These are phyloP conservation scores for Emergomyces orientalis DNA, from an alignment of 2,329 filamentous ascomycete species.

Conservation along the genomic window DNA sequence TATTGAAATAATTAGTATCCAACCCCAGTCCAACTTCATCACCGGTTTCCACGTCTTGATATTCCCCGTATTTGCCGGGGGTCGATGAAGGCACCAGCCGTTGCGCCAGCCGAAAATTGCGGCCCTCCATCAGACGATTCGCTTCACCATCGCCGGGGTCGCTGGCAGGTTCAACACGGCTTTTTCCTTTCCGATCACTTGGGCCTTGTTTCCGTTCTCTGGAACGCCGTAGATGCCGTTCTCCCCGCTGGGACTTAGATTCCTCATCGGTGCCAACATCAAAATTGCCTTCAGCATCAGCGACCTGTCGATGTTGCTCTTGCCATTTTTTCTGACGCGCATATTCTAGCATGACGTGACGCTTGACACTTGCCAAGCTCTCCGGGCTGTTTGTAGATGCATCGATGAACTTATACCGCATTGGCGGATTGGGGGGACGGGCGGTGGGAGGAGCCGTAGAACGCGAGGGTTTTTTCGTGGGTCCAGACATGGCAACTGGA, in stretches of 20 bases:
- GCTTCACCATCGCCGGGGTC: neutral
- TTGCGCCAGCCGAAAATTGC: neutral
- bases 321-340: slow-evolving; percentile 29
- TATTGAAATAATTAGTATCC: neutral
- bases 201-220: neutral
- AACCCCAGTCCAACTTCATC: neutral
- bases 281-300: neutral
- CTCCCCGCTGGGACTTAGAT: neutral
- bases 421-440: slow-evolving; percentile 11
- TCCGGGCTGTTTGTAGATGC: slow-evolving; percentile 27
- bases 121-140: too few species aligned
- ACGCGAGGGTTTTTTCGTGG: slow-evolving; percentile 2
- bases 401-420: slow-evolving; percentile 35
- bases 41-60: neutral
- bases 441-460: neutral
- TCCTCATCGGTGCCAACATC: neutral
- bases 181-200: slow-evolving; percentile 2
- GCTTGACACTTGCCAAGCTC: slow-evolving; percentile 34
- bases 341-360: slow-evolving; percentile 38
- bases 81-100: too few species aligned
- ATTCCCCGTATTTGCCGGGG: neutral
- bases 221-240: neutral
- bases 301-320: neutral
- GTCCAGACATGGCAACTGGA: slow-evolving; percentile 14
- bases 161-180: too few species aligned